phyloP scores from a whole-genome alignment of 2,329 filamentous ascomycete genomes.

The Trichophaea hybrida region DNA sequence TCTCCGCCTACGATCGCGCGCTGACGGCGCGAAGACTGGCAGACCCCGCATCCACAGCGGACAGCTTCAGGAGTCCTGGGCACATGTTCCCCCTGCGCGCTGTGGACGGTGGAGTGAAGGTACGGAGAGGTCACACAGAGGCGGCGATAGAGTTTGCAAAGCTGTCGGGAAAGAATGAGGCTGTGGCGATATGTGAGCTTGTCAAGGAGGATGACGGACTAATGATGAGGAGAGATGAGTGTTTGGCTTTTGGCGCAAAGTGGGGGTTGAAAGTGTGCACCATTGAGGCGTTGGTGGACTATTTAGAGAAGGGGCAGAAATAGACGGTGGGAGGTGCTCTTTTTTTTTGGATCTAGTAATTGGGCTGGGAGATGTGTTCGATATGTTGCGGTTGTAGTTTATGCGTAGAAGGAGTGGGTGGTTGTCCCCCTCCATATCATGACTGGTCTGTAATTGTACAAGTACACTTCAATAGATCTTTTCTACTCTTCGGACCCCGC shows the following conservation, averaged over 20 bases:
- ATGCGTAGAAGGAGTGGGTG: background rate
- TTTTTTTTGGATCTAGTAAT: background rate
- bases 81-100: slow-evolving; percentile 81
- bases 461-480: background rate
- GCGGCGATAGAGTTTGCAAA: slow-evolving; percentile 82
- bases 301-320: slow-evolving; percentile 57
- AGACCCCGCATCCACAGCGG: slow-evolving; percentile 42
- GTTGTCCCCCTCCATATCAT: background rate
- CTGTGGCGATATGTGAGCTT: slow-evolving; percentile 78
- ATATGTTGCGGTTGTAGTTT: background rate
- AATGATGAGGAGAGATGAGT: slow-evolving; percentile 85
- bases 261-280: slow-evolving; percentile 91
- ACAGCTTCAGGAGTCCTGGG: slow-evolving; percentile 64
- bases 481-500: background rate
- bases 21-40: slow-evolving; percentile 69
- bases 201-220: slow-evolving; percentile 72
- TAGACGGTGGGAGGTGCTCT: background rate
- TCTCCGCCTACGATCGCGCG: slow-evolving; percentile 74
- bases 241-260: slow-evolving; percentile 70
- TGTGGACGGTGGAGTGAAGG: slow-evolving; percentile 62
- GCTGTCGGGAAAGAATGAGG: slow-evolving; percentile 61
- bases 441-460: background rate
- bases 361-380: background rate
- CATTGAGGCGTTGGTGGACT: slow-evolving; percentile 73
- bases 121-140: slow-evolving; percentile 78